Percentiles rank a stretch among this genome's conserved stretches.
These are phyloP conservation scores for Thyridium curvatum DNA, from an alignment of 2,329 filamentous ascomycete species.

Conservation along the genomic window DNA sequence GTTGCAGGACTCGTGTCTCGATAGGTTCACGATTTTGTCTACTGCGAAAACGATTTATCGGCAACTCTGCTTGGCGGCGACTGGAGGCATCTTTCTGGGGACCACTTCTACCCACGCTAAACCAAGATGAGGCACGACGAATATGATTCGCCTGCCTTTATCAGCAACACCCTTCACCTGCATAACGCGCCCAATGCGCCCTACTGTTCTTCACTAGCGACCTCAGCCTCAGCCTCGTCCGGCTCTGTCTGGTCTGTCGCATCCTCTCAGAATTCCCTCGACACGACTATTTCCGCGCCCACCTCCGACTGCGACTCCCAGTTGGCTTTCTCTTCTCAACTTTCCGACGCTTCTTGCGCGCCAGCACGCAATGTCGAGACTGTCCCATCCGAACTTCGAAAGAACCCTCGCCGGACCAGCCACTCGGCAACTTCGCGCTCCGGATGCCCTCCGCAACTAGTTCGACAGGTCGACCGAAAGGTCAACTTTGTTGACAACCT, in stretches of 20 bases:
- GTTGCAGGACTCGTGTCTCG: slow-evolving; percentile 34
- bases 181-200: slow-evolving; percentile 51
- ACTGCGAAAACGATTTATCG: slow-evolving; percentile 12
- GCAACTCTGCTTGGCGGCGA: slow-evolving; percentile 24
- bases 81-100: slow-evolving; percentile 18
- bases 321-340: slow-evolving; percentile 14
- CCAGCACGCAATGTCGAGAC: slow-evolving; percentile 13
- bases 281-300: slow-evolving; percentile 57
- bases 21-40: slow-evolving; percentile 30
- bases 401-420: slow-evolving; percentile 54
- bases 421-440: slow-evolving; percentile 47
- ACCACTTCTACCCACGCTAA: slow-evolving; percentile 15
- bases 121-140: slow-evolving; percentile 54
- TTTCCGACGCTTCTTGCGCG: slow-evolving; percentile 12
- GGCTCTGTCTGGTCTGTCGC: slow-evolving; percentile 73
- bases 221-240: slow-evolving; percentile 69
- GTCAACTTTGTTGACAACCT: slow-evolving; percentile 93
- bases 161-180: slow-evolving; percentile 26
- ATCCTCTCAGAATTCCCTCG: slow-evolving; percentile 64
- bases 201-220: slow-evolving; percentile 66
- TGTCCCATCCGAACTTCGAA: slow-evolving; percentile 55
- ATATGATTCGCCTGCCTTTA: slow-evolving; percentile 46
- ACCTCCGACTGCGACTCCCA: slow-evolving; percentile 38
- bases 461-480: slow-evolving; percentile 87
- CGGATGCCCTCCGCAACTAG: slow-evolving; percentile 65